A percentile compares a stretch with the other conserved stretches of the same genome.
Evolutionary conservation across 2,329 filamentous ascomycete genomes (phyloP).

Genomic region (Leptographium galeiforme): DNA sequence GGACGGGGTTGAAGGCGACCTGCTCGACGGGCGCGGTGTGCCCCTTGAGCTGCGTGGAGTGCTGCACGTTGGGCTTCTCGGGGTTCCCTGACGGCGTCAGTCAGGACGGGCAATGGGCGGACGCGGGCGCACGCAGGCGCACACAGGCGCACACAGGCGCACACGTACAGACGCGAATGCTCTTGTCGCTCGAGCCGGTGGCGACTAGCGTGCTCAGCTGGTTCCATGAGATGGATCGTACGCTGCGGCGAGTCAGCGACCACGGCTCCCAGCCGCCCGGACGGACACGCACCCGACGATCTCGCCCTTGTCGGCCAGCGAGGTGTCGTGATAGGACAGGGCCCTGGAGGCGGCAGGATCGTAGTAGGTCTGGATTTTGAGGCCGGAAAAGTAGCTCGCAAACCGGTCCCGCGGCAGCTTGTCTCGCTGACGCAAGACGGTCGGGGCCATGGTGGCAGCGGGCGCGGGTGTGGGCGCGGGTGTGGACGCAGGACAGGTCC

Average conservation of each 20-base stretch:
- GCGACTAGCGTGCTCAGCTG: slow-evolving; percentile 72
- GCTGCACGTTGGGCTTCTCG: slow-evolving; percentile 58
- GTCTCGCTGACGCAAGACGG: slow-evolving; percentile 31
- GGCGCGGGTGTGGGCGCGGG: no score
- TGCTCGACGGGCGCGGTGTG: slow-evolving; percentile 55
- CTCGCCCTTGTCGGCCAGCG: slow-evolving; percentile 1
- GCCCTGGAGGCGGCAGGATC: slow-evolving; percentile 34
- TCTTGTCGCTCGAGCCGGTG: slow-evolving; percentile 60
- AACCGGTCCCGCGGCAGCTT: slow-evolving; percentile 59
- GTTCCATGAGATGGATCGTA: slow-evolving; percentile 80
- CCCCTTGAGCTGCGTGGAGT: slow-evolving; percentile 62
- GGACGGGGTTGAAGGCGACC: slow-evolving; percentile 64
- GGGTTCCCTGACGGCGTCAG: slow-evolving; percentile 46
- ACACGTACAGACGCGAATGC: slow-evolving; percentile 56
- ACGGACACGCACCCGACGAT: slow-evolving; percentile 2
- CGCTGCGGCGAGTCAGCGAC: slow-evolving; percentile 26
- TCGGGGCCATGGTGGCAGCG: slow-evolving; percentile 8
- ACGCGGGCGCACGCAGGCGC: not conserved
- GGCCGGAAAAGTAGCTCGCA: slow-evolving; percentile 47
- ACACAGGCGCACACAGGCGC: no score
- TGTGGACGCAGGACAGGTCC: not conserved
- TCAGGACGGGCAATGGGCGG: not conserved
- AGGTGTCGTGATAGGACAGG: slow-evolving; percentile 8
- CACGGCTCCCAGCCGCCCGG: not conserved
- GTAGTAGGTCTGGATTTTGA: slow-evolving; percentile 60